Evolutionary conservation across 176 grass and related monocot genomes (phyloP).

Genomic region (Sorghum bicolor): DNA sequence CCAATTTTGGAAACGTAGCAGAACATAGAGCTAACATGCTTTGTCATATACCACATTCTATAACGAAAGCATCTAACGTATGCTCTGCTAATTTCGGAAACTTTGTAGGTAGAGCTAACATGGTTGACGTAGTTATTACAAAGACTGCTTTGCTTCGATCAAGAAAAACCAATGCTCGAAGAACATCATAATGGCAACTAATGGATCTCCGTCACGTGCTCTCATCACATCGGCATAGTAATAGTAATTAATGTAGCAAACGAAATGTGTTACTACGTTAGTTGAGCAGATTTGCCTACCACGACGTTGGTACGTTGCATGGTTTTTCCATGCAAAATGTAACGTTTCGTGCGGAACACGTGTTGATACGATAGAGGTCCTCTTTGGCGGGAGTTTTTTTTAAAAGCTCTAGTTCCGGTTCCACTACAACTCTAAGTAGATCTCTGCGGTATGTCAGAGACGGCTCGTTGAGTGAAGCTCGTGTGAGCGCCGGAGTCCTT

Average conservation of each 20-base stretch:
- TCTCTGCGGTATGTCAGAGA: too few species aligned
- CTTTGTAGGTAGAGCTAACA: not conserved
- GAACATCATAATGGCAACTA: not conserved
- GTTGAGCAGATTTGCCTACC: not conserved
- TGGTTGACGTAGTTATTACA: not conserved
- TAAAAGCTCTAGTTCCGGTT: not conserved
- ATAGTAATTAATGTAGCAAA: not conserved
- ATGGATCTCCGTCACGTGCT: not conserved
- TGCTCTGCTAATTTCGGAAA: too few species aligned
- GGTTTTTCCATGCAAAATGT: not conserved
- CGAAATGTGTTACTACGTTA: not conserved
- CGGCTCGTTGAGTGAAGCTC: too few species aligned
- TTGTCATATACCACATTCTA: too few species aligned
- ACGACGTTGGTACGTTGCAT: not conserved
- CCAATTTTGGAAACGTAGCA: too few species aligned
- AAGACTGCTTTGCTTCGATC: not conserved
- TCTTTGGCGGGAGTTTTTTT: not conserved
- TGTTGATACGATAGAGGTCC: too few species aligned
- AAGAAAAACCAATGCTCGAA: not conserved
- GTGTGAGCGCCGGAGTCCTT: too few species aligned
- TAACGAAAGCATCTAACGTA: too few species aligned
- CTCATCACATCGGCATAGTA: not conserved
- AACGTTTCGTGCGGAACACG: too few species aligned
- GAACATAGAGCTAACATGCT: too few species aligned
- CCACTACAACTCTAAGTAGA: not conserved